Evolutionary conservation across 2,329 filamentous ascomycete species (phyloP), one percentile per base, ranked within the genome.

Genomic region (Chaetomium strumarium): DNA sequence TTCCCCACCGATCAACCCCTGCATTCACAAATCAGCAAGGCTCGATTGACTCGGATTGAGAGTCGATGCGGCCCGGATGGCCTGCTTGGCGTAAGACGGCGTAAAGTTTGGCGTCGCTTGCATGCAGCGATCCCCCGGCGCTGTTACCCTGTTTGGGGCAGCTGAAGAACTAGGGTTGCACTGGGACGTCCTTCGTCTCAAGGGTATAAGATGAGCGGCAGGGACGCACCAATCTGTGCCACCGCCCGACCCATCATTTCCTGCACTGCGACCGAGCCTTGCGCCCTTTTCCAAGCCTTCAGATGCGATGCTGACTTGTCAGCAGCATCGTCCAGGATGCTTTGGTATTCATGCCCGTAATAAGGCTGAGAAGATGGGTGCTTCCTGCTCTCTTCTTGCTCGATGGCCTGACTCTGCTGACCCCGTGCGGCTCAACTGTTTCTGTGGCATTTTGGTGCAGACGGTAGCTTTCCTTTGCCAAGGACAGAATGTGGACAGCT

Each of bases 31-130:
- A 31, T 10, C 31, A 39, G 19, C 31, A 34, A 29, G 10, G 17
- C 10, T 29, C 14, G n/a, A n/a, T n/a, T n/a, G n/a, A n/a, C n/a
- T n/a, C n/a, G n/a, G n/a, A n/a, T n/a, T n/a, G n/a, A n/a, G n/a
- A n/a, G n/a, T n/a, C n/a, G 36, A 14, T 11, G 30, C 17, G 30
- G 49, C 10, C 31, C 14, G 38, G 16, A 2, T 19, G 47, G 46
- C 5, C 6, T 29, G 29, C 56, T 57, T 53, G 55, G 55, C 56
- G 51, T 59, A 60, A 60, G 58, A 60, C 58, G 58, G 58, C 16
- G n/a, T 13, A 60, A 60, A 41, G 16, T 49, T 54, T 38, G 38
- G 9, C 7, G 2, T 38, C 13, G 19, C 37, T 42, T 48, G 36
- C 11, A 11, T 8, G 14, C 45, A 45, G 50, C 33, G 39, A 47